Base-by-base conservation (phyloP, 352 stramenopile species). In the Globisporangium carolinianum region DNA sequence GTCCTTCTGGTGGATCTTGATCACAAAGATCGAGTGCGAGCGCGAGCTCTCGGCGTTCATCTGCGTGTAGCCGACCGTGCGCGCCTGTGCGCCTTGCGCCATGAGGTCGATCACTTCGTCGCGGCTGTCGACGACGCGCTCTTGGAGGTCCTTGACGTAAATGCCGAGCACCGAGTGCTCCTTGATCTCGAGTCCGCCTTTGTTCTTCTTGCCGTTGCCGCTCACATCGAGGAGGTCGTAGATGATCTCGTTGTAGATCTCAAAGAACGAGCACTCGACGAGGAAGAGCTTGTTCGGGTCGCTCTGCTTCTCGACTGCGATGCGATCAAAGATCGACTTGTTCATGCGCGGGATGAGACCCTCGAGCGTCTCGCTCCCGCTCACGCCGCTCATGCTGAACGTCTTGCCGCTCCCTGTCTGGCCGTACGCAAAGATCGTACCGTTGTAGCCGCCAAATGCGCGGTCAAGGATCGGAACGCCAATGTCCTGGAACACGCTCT, bases 181-280 rank as follows among this genome's bases (percentile, higher is more conserved):
- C 38, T 96, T 96, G 59, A 98, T 97, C 69, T 97, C 84, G 17
- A 98, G 75, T 2, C 88, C 86, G 39, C 80, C 82, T 63, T 92
- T 90, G 63, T 81, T 87, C 37, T 95, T 92, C 74, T 95, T 96
- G 47, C 69, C 60, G 52, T 91, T 89, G n/a, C 79, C 77, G 37
- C 69, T 95, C 9, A 88, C 83, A 57, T 96, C 79, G 8, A 98
- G 76, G 48, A 98, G 70, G 65, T 98, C 94, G 61, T 95, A 97
- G 56, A 98, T 97, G 49, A 93, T 93, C 69, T 98, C 94, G 59
- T 98, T 98, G 75, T 98, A 98, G 51, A 98, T 98, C 64, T 98
- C 94, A 60, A 98, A 93, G 72, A 96, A 98, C 12, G 90, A 97
- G 41, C 83, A 95, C 55, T 94, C 85, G 18, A 98, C 83, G 7